Percentiles rank a stretch among this genome's conserved stretches.
Conservation (phyloP, 164 flowering plant species). For the Chimonanthus salicifolius region DNA sequence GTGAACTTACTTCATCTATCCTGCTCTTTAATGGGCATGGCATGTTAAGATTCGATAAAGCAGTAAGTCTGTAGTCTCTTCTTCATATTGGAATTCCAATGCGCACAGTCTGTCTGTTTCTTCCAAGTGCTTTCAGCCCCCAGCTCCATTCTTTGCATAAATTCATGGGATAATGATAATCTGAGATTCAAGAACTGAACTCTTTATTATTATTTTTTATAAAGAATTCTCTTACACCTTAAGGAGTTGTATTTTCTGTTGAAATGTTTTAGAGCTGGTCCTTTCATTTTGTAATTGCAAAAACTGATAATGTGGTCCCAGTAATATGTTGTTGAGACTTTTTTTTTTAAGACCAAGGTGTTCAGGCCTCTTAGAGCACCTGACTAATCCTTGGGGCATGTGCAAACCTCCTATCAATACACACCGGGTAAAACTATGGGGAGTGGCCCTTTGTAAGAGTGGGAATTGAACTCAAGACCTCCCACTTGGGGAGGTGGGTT, state of each 20-base stretch:
- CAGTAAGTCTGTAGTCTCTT: background rate
- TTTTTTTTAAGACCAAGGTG: no score
- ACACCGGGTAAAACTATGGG: no score
- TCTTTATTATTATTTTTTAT: background rate
- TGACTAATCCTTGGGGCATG: no score
- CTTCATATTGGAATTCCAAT: background rate
- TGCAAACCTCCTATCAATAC: no score
- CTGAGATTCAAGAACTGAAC: background rate
- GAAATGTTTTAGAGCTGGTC: background rate
- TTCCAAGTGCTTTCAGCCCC: background rate
- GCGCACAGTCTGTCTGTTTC: background rate
- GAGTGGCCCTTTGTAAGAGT: no score
- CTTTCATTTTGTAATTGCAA: background rate
- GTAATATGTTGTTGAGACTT: background rate
- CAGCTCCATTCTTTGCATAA: background rate
- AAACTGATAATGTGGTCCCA: background rate
- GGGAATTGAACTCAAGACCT: no score
- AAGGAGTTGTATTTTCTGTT: background rate
- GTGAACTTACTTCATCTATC: background rate
- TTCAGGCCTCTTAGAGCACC: no score
- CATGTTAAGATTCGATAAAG: background rate
- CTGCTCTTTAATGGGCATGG: background rate
- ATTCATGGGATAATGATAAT: background rate
- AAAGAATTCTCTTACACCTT: background rate
- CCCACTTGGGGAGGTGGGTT: no score